Evolutionary conservation across 1,284 basidiomycete species (phyloP).

Genomic region (Apiotrichum siamense): DNA sequence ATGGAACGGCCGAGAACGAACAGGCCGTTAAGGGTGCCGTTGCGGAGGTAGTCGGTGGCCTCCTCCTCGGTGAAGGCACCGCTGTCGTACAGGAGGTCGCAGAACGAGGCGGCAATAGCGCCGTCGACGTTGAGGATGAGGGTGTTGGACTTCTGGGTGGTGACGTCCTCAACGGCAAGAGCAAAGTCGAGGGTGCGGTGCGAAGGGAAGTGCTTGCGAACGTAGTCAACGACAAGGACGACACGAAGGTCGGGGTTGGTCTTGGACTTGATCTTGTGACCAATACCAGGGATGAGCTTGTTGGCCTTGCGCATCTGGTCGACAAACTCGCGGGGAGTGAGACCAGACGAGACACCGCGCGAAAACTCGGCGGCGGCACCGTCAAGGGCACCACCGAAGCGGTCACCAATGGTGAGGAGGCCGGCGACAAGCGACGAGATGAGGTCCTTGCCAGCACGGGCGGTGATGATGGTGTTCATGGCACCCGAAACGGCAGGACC

Average conservation of each 20-base stretch:
- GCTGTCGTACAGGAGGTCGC: conserved; percentile 84
- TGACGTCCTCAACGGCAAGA: conserved; percentile 96
- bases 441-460: conserved; percentile 96
- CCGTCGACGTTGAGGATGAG: conserved; percentile 92
- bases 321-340: conserved; percentile 95
- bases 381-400: conserved; percentile 98
- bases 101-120: conserved; percentile 96
- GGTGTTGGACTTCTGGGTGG: conserved; percentile 95
- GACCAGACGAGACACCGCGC: conserved; percentile 77
- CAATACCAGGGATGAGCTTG: conserved; percentile 95
- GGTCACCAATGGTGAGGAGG: conserved; percentile 94
- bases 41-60: conserved; percentile 93
- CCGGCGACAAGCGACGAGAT: conserved; percentile 95
- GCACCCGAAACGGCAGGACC: conserved; percentile 84
- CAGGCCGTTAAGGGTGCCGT: conserved; percentile 72
- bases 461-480: conserved; percentile 99
- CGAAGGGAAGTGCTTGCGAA: conserved; percentile 89
- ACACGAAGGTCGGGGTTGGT: conserved; percentile 97
- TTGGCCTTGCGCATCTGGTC: conserved; percentile 92
- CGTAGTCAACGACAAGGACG: conserved; percentile 96
- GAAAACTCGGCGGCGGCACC: conserved; percentile 97
- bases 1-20: conserved; percentile 97
- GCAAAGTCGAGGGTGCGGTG: conserved; percentile 90
- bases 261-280: conserved; percentile 99
- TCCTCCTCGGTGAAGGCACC: conserved; percentile 95